A percentile compares a stretch with the other conserved stretches of the same genome.
Conservation (phyloP, 495 filamentous ascomycete species). For the Podospora pseudocomata region DNA sequence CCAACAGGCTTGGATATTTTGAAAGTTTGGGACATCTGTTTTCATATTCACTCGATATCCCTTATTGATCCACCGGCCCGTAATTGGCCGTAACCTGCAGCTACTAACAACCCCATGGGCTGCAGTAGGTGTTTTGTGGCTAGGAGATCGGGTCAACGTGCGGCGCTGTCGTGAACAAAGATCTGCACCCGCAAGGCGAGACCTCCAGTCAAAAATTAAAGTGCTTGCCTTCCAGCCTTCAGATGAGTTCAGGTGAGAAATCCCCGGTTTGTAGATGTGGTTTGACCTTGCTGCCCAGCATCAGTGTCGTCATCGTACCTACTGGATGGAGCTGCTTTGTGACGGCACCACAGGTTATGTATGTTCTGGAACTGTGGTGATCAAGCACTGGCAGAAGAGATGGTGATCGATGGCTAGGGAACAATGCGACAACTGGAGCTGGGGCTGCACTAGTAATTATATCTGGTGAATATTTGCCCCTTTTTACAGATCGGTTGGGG, state of each 20-base stretch:
- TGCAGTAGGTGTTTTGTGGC: not conserved
- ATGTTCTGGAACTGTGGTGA: not conserved
- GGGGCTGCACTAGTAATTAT: too few species aligned
- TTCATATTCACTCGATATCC: not conserved
- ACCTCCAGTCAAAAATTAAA: not conserved
- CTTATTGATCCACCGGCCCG: not conserved
- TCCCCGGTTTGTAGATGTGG: not conserved
- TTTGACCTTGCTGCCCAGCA: not conserved
- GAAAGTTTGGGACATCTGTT: not conserved
- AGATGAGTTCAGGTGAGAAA: not conserved
- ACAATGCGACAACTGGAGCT: not conserved
- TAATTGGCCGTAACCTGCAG: not conserved
- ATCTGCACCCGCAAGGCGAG: constrained; percentile 5
- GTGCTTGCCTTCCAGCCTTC: not conserved
- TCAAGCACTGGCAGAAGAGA: not conserved
- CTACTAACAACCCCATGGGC: not conserved
- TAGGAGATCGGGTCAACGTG: constrained; percentile 3
- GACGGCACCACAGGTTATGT: not conserved
- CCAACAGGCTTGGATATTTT: too few species aligned
- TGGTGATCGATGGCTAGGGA: not conserved
- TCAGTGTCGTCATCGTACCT: constrained; percentile 3
- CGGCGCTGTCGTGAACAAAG: not conserved
- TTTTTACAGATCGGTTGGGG: not conserved
- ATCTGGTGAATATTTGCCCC: not conserved
- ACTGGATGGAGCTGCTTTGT: not conserved